phyloP scores from a whole-genome alignment of 2,329 filamentous ascomycete species.

The Paraphoma sp. region DNA sequence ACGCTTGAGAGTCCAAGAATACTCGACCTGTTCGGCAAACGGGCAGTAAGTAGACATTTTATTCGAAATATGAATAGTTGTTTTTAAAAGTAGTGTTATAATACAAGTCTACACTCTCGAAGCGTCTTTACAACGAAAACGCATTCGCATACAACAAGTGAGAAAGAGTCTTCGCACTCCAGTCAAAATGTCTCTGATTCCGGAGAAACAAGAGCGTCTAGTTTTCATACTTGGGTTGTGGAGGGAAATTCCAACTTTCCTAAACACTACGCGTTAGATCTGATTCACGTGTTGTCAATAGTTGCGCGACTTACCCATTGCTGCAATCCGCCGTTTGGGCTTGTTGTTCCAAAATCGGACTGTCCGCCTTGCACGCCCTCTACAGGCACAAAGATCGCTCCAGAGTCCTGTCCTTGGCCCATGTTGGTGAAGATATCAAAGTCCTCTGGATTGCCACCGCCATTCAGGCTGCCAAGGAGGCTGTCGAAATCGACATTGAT shows the following conservation, averaged over 20 bases:
- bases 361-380: conserved; percentile 18
- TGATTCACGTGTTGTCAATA: too few species aligned
- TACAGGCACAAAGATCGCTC: conserved; percentile 46
- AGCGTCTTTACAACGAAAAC: too few species aligned
- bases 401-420: conserved; percentile 29
- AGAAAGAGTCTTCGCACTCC: background rate
- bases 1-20: too few species aligned
- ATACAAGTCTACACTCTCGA: too few species aligned
- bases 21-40: too few species aligned
- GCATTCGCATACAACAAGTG: background rate
- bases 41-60: too few species aligned
- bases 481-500: conserved; percentile 43
- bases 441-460: conserved; percentile 25
- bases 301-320: conserved; percentile 36
- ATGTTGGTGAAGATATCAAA: conserved; percentile 34
- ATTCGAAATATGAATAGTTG: too few species aligned
- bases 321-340: conserved; percentile 34
- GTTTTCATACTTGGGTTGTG: conserved; percentile 26
- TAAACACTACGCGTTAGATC: conserved; percentile 8
- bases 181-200: too few species aligned
- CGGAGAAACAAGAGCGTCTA: background rate
- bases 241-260: conserved; percentile 39
- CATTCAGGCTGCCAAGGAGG: conserved; percentile 35
- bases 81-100: too few species aligned
- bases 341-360: conserved; percentile 29